Evolutionary conservation across 768 basidiomycete species (phyloP), one percentile per base, ranked within the genome.

Genomic region (Lactarius psammicola): DNA sequence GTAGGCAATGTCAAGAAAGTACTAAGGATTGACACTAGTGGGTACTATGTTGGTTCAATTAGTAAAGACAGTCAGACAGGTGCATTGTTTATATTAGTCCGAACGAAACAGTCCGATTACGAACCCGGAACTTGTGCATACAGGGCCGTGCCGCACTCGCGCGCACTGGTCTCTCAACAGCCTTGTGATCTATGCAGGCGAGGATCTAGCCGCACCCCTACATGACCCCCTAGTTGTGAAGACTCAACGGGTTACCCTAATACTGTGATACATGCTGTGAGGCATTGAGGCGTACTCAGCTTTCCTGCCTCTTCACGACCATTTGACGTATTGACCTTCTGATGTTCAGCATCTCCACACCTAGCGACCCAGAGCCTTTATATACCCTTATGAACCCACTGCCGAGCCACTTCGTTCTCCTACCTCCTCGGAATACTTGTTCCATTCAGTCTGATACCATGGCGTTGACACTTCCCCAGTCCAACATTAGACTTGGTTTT

Each of bases 371-470:
- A 15, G n/a, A 0, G 13, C 4, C 20, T 38, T 28, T 66, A 62
- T 66, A 66, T 62, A 57, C 23, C 28, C 56, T 7, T 20, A n/a
- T 7, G 26, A 40, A 51, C 11, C 4, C 10, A 55, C 44, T 36
- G 38, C 28, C 17, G 8, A 28, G 34, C 15, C 23, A 28, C 13
- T 33, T n/a, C n/a, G 6, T 4, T 23, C 49, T 26, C 49, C 2
- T 51, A n/a, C n/a, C n/a, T 6, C 49, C 49, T 28, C 31, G n/a
- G 28, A 57, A 7, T 28, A 0, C 38, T 28, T 40, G 26, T 31
- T n/a, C 13, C 15, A n/a, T 17, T 10, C n/a, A 20, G 17, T 38
- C 28, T 6, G 53, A 40, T 28, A 31, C 34, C 4, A 60, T 62
- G 60, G 60, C 65, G 0, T 57, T 20, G 30, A 51, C 30, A 5